Base-by-base conservation (phyloP, 2,329 filamentous ascomycete genomes). In the Botrytis paeoniae region DNA sequence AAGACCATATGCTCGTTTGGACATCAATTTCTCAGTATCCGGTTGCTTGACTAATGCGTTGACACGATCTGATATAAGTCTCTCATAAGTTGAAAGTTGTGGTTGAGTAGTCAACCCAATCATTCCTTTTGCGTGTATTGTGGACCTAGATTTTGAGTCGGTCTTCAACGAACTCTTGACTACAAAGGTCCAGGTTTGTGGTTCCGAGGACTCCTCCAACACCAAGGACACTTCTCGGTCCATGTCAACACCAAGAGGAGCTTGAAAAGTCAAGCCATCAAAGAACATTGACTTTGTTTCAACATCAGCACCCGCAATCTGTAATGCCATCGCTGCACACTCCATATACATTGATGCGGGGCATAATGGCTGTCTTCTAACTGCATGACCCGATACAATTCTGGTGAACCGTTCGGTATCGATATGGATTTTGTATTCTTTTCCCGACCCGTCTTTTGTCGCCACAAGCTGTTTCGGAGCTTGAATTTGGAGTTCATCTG, bases 301-400 rank as follows among this genome's bases (percentile, higher is more conserved):
- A 41, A 61, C 25, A n/a, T 70, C 41, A 20, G 32, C 61, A 66
- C 45, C 35, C 5, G 45, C 35, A 32, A 66, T 65, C 18, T 65
- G 35, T 3, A 64, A 12, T 29, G 70, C 61, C 62, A 65, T 59
- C 39, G 45, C 70, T 57, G 45, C 70, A 22, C 48, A 71, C 29
- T 71, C 70, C 62, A 71, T 51, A 32, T 71, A 71, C 39, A 66
- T 41, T 12, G 70, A 71, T 32, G 69, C 69, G 9, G 69, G 69
- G 20, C 69, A 70, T 39, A 70, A 39, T 48, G 54, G 39, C 18
- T 43, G 43, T 29, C 22, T 41, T n/a, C 57, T 35, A 3, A 61
- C 69, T 35, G 41, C 57, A 54, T 70, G 69, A 29, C 69, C 69
- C 5, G 57, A 43, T 16, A 63, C 59, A n/a, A 70, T 48, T 45